phyloP scores from a whole-genome alignment of 1,284 basidiomycete genomes.

The Boletus subluridellus region DNA sequence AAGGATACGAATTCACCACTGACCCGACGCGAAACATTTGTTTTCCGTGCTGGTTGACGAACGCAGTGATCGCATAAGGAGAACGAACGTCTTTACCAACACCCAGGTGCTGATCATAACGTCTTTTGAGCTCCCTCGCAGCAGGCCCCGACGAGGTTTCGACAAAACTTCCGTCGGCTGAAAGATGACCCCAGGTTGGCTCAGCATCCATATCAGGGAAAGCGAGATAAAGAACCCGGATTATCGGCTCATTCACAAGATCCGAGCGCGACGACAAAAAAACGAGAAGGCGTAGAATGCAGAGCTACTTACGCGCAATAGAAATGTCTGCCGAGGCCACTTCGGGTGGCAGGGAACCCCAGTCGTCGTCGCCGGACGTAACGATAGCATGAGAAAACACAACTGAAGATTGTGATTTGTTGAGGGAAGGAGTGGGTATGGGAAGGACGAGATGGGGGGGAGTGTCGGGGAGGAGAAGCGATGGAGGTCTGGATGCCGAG shows the following conservation, averaged over 20 bases:
- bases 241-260: neutral
- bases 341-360: constrained; percentile 42
- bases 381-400: constrained; percentile 39
- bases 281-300: constrained; percentile 11
- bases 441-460: constrained; percentile 42
- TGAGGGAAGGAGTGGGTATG: constrained; percentile 42
- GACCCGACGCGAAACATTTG: constrained; percentile 72
- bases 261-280: constrained; percentile 2
- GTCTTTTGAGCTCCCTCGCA: constrained; percentile 68
- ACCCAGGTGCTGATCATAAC: constrained; percentile 64
- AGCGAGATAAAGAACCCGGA: neutral
- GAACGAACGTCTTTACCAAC: constrained; percentile 65
- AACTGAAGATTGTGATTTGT: constrained; percentile 44
- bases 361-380: constrained; percentile 27
- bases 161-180: constrained; percentile 71
- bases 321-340: constrained; percentile 57
- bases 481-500: constrained; percentile 24
- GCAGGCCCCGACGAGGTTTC: constrained; percentile 72
- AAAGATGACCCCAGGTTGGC: constrained; percentile 1
- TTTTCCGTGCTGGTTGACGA: constrained; percentile 73
- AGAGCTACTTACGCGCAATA: constrained; percentile 52
- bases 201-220: constrained; percentile 4
- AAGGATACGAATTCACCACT: constrained; percentile 28
- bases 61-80: constrained; percentile 73
- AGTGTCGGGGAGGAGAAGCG: constrained; percentile 23